Percentiles rank a stretch among this genome's conserved stretches.
Conservation (phyloP, 371 early-diverging fungal species). For the Nematocida minor region DNA sequence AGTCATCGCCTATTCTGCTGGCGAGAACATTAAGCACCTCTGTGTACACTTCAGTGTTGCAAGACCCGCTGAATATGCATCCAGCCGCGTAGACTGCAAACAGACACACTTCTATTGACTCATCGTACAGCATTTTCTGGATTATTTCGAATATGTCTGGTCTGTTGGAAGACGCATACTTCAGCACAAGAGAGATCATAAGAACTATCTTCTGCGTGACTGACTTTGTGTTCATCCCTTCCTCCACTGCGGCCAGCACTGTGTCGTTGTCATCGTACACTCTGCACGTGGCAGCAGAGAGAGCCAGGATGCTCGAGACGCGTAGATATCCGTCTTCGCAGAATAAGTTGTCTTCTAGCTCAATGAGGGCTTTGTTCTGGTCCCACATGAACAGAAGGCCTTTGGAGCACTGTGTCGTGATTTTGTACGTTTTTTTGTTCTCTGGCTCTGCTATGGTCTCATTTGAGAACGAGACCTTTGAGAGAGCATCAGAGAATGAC, state of each 20-base stretch:
- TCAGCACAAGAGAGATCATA: constrained; percentile 42
- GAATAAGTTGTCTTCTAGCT: constrained; percentile 57
- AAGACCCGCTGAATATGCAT: constrained; percentile 50
- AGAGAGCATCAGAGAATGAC: constrained; percentile 43
- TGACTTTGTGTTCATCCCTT: constrained; percentile 34
- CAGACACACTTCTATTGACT: constrained; percentile 20
- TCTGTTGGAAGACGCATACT: constrained; percentile 36
- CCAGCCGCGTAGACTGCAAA: constrained; percentile 58
- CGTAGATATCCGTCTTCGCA: constrained; percentile 33
- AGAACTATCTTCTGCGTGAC: constrained; percentile 44
- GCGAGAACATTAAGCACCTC: constrained; percentile 49
- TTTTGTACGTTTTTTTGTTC: constrained; percentile 45
- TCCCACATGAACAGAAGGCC: constrained; percentile 60
- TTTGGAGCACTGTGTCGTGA: constrained; percentile 24
- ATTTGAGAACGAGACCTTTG: constrained; percentile 28
- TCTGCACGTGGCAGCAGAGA: constrained; percentile 38
- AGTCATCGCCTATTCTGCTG: constrained; percentile 37
- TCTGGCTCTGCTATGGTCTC: constrained; percentile 32
- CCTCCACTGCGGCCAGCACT: constrained; percentile 49
- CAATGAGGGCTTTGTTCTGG: constrained; percentile 50
- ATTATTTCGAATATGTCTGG: constrained; percentile 25
- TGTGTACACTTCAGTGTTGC: constrained; percentile 49
- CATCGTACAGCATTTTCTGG: not conserved
- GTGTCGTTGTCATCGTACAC: constrained; percentile 55
- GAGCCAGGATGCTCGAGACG: constrained; percentile 53